phyloP scores from a whole-genome alignment of 2,329 filamentous ascomycete genomes.

The Helotiales sp. region DNA sequence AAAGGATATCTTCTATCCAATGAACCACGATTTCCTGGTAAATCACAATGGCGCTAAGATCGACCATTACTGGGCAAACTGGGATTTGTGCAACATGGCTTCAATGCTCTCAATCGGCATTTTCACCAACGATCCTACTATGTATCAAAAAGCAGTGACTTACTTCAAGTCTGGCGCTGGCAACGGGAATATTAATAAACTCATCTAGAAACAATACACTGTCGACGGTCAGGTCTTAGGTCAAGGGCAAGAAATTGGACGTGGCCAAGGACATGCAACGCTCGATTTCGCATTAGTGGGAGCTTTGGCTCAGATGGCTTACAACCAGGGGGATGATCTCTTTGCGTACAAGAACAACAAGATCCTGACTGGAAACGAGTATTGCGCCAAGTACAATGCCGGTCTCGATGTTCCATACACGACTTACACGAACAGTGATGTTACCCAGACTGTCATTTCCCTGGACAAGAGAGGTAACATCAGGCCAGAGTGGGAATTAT shows the following conservation, averaged over 20 bases:
- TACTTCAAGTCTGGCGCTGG: conserved; percentile 49
- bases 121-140: conserved; percentile 49
- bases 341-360: conserved; percentile 44
- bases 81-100: conserved; percentile 52
- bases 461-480: conserved; percentile 42
- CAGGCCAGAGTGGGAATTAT: conserved; percentile 47
- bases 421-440: conserved; percentile 47
- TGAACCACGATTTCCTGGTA: conserved; percentile 47
- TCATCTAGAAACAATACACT: conserved; percentile 42
- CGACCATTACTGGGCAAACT: conserved; percentile 46
- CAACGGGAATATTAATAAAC: conserved; percentile 46
- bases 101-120: conserved; percentile 50
- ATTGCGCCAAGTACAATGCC: conserved; percentile 50
- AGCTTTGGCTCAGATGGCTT: conserved; percentile 48
- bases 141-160: conserved; percentile 46
- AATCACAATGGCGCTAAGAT: conserved; percentile 45
- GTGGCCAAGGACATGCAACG: conserved; percentile 52
- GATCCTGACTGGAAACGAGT: conserved; percentile 47
- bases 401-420: conserved; percentile 50
- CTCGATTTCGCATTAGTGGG: conserved; percentile 49
- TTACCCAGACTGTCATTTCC: conserved; percentile 45
- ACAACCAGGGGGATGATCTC: conserved; percentile 51
- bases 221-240: conserved; percentile 43
- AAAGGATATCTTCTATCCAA: conserved; percentile 45
- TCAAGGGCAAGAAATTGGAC: conserved; percentile 50